These are phyloP conservation scores for Annona squamosa DNA, from an alignment of 164 flowering plant species.

Conservation along the genomic window DNA sequence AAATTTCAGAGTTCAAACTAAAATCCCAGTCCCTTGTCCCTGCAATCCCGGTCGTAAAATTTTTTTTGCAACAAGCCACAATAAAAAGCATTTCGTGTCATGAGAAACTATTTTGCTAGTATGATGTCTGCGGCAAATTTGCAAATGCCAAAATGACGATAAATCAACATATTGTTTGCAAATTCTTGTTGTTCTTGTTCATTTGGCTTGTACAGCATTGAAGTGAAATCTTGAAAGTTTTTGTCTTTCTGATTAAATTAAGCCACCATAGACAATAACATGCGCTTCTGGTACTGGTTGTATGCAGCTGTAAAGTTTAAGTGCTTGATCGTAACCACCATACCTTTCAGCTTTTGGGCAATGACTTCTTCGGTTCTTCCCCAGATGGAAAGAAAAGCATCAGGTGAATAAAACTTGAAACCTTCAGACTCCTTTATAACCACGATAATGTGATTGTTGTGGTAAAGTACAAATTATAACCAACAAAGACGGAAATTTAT, in stretches of 20 bases:
- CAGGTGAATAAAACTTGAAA: slow-evolving; percentile 48
- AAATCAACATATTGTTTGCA: too few species aligned
- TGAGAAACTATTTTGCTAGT: too few species aligned
- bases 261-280: slow-evolving; percentile 23
- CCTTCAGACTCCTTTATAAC: background rate
- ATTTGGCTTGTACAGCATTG: background rate
- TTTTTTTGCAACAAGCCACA: too few species aligned
- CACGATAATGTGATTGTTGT: background rate
- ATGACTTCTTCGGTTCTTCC: slow-evolving; percentile 86
- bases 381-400: slow-evolving; percentile 96
- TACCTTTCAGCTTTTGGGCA: slow-evolving; percentile 75
- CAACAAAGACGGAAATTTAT: too few species aligned
- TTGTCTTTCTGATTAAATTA: slow-evolving; percentile 3
- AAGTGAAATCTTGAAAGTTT: background rate
- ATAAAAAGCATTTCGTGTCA: too few species aligned
- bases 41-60: too few species aligned
- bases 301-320: slow-evolving; percentile 90
- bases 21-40: too few species aligned
- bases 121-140: too few species aligned
- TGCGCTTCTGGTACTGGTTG: slow-evolving; percentile 86
- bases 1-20: too few species aligned
- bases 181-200: background rate
- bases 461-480: too few species aligned
- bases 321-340: slow-evolving; percentile 84
- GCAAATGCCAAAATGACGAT: too few species aligned